A percentile compares a stretch with the other conserved stretches of the same genome.
Conservation (phyloP, 345 rosid genomes). For the Anastatica hierochuntica region DNA sequence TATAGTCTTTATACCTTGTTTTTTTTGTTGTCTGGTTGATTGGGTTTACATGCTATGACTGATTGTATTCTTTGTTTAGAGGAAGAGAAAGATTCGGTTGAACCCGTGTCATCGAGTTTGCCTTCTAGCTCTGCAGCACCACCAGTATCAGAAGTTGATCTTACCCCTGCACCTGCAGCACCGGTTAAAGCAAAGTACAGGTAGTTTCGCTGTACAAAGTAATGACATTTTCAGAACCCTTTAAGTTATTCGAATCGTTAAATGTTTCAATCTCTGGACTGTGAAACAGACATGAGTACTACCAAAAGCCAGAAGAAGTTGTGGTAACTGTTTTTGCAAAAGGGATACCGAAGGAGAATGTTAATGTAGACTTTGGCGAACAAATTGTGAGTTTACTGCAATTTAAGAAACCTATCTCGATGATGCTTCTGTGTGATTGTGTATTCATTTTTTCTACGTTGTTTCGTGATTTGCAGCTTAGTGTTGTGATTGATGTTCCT, state of each 20-base stretch:
- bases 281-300: constrained; percentile 59
- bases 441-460: background rate
- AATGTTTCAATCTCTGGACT: background rate
- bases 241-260: background rate
- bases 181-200: constrained; percentile 42
- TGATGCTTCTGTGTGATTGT: background rate
- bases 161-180: constrained; percentile 13
- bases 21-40: too few species aligned
- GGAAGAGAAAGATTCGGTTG: constrained; percentile 25
- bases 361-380: constrained; percentile 67
- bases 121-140: constrained; percentile 4
- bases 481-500: constrained; percentile 56
- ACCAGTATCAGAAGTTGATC: background rate
- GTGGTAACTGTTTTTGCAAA: constrained; percentile 81
- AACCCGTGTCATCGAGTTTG: background rate
- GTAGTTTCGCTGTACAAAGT: constrained; percentile 19
- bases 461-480: constrained; percentile 46
- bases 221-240: background rate
- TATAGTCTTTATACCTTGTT: background rate
- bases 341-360: constrained; percentile 51
- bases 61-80: background rate
- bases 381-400: constrained; percentile 68
- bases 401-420: background rate
- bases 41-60: background rate
- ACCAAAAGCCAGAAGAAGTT: constrained; percentile 85